Evolutionary conservation across 768 basidiomycete genomes (phyloP), one percentile per base, ranked within the genome.

Genomic region (Podaxis carcinomalis): DNA sequence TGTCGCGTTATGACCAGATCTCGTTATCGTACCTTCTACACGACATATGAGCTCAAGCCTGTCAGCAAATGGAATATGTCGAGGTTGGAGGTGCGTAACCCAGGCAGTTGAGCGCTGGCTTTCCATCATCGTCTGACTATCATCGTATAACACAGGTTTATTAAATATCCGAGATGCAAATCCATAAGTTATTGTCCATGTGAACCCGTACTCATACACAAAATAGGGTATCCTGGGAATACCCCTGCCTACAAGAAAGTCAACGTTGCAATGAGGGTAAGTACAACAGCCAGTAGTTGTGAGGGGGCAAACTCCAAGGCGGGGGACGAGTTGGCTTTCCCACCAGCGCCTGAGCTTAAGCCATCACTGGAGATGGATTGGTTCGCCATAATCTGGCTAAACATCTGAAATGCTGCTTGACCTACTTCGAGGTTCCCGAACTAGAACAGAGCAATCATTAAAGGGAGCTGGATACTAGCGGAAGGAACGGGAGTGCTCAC

Each of bases 351-450:
- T 6, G 39, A 4, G 16, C 40, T 23, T 21, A 40, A 42, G n/a
- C 27, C n/a, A 53, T 53, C 51, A 25, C n/a, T 37, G 9, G 51
- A 52, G 7, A 60, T 44, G 5, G 51, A 47, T 21, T 60, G 59
- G 27, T 60, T 53, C 27, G 50, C 59, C 59, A 60, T 60, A 27
- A 76, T 74, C 61, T 81, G 80, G 14, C 64, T 71, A 59, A 80
- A 80, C 67, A 80, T 72, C 59, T 78, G 77, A 36, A 73, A 66
- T 25, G 79, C 78, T 6, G 79, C 78, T 67, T 81, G 74, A 2
- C 79, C 80, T 56, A 67, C 66, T 14, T 65, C 68, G 52, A 81
- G 62, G 9, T 35, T 74, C 2, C 74, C 75, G 51, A 68, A 76
- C 73, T 78, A 47, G 5, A 40, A 56, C 57, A 46, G 13, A 57